Percentiles rank a stretch among this genome's conserved stretches.
Evolutionary conservation across 495 filamentous ascomycete genomes (phyloP).

Genomic region (Usnea hakonensis): DNA sequence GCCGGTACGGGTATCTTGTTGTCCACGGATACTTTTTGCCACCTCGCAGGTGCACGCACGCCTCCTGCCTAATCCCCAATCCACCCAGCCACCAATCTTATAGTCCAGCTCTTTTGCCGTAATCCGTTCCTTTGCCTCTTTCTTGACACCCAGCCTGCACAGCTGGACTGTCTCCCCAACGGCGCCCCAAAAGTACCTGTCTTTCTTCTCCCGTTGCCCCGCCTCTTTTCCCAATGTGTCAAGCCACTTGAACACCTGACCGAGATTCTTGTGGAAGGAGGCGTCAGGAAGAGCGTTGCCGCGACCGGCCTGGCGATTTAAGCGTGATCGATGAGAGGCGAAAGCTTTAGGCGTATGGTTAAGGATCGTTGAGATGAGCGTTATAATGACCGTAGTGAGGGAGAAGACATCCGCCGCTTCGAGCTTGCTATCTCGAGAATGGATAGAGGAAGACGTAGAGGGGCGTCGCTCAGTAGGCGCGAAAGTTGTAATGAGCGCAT

Average conservation of each 20-base stretch:
- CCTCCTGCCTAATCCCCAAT: slow-evolving; percentile 15
- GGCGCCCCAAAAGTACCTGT: slow-evolving; percentile 29
- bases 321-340: slow-evolving; percentile 59
- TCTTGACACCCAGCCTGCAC: slow-evolving; percentile 18
- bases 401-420: slow-evolving; percentile 62
- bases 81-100: slow-evolving; percentile 20
- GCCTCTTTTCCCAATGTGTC: slow-evolving; percentile 57
- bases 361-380: slow-evolving; percentile 62
- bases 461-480: slow-evolving; percentile 17
- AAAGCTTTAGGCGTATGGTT: slow-evolving; percentile 67
- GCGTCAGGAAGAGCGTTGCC: slow-evolving; percentile 65
- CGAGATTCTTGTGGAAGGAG: slow-evolving; percentile 75
- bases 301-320: slow-evolving; percentile 59
- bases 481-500: slow-evolving; percentile 27
- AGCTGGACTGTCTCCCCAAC: slow-evolving; percentile 19
- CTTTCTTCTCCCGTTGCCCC: slow-evolving; percentile 51
- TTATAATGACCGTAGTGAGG: slow-evolving; percentile 61
- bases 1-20: neutral
- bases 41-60: slow-evolving; percentile 14
- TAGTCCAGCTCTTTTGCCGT: slow-evolving; percentile 18
- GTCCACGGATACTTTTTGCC: neutral
- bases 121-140: slow-evolving; percentile 20
- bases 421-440: slow-evolving; percentile 21
- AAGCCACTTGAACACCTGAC: slow-evolving; percentile 75
- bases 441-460: slow-evolving; percentile 26